A percentile compares a stretch with the other conserved stretches of the same genome.
These are phyloP conservation scores for Tricholoma saponaceum DNA, from an alignment of 768 basidiomycete species.

Conservation along the genomic window DNA sequence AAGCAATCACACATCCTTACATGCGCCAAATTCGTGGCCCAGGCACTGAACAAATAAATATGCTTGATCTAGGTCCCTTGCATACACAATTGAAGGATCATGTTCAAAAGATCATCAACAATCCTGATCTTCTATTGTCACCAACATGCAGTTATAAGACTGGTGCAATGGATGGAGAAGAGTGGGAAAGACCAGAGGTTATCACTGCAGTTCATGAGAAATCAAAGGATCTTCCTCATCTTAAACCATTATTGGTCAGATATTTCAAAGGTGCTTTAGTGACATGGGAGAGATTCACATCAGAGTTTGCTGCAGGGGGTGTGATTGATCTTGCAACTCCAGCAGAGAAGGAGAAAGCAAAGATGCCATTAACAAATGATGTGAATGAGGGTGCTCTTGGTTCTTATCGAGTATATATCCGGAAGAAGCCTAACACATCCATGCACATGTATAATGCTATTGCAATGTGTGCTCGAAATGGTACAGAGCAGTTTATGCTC, in stretches of 20 bases:
- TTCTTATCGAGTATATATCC: constrained; percentile 13
- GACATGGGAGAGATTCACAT: constrained; percentile 24
- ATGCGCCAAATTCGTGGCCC: constrained; percentile 19
- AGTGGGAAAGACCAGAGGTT: constrained; percentile 18
- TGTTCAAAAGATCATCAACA: constrained; percentile 16
- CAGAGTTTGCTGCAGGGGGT: constrained; percentile 25
- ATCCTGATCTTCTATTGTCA: constrained; percentile 16
- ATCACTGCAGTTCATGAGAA: constrained; percentile 14
- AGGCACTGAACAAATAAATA: constrained; percentile 11
- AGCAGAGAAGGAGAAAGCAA: constrained; percentile 18
- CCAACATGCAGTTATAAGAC: constrained; percentile 11
- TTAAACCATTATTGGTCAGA: constrained; percentile 10
- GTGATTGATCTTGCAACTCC: constrained; percentile 18
- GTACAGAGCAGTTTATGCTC: constrained; percentile 22
- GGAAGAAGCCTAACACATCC: constrained; percentile 11
- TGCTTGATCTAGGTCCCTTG: constrained; percentile 23
- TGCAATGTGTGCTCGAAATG: constrained; percentile 20
- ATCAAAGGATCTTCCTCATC: constrained; percentile 12
- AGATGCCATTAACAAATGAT: constrained; percentile 28
- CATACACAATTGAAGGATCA: constrained; percentile 14
- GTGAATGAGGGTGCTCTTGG: constrained; percentile 26
- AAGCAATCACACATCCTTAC: constrained; percentile 24
- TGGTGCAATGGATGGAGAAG: constrained; percentile 20
- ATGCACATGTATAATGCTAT: constrained; percentile 20
- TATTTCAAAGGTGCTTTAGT: constrained; percentile 23